phyloP scores from a whole-genome alignment of 768 basidiomycete species.

The Hortiboletus campestris region DNA sequence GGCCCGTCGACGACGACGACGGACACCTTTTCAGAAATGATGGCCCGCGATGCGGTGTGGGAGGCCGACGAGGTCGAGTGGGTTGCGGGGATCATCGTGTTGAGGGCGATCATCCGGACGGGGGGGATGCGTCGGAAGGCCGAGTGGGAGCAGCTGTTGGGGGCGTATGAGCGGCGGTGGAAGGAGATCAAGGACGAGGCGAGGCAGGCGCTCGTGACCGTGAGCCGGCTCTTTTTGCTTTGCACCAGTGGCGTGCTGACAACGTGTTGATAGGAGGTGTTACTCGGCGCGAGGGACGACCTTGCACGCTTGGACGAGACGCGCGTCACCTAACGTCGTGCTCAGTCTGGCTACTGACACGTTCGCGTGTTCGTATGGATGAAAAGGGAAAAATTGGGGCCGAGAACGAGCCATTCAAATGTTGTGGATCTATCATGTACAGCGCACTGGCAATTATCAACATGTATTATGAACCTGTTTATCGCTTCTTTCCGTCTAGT shows the following conservation, averaged over 20 bases:
- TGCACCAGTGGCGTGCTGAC: not conserved
- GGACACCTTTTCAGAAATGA: slow-evolving; percentile 55
- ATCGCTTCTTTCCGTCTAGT: not conserved
- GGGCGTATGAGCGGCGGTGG: slow-evolving; percentile 62
- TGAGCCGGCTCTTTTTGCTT: slow-evolving; percentile 13
- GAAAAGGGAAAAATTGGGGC: too few species aligned
- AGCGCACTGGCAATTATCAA: not conserved
- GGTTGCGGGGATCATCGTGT: slow-evolving; percentile 61
- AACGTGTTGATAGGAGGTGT: slow-evolving; percentile 40
- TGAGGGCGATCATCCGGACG: slow-evolving; percentile 57
- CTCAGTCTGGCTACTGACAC: slow-evolving; percentile 1
- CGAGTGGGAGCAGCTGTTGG: slow-evolving; percentile 54
- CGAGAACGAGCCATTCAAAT: not conserved
- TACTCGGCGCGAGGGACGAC: slow-evolving; percentile 54
- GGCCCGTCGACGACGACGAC: slow-evolving; percentile 5
- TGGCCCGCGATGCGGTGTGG: slow-evolving; percentile 66
- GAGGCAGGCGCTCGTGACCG: slow-evolving; percentile 59
- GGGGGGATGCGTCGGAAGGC: slow-evolving; percentile 48
- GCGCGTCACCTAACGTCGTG: slow-evolving; percentile 8
- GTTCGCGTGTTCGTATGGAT: not conserved
- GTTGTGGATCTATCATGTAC: not conserved
- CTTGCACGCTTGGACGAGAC: slow-evolving; percentile 42
- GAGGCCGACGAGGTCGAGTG: slow-evolving; percentile 66
- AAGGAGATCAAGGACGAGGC: slow-evolving; percentile 71
- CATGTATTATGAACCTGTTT: not conserved